Percentiles rank a stretch among this genome's conserved stretches.
Evolutionary conservation across 495 filamentous ascomycete species (phyloP).

Genomic region (Aspergillus nanangensis): DNA sequence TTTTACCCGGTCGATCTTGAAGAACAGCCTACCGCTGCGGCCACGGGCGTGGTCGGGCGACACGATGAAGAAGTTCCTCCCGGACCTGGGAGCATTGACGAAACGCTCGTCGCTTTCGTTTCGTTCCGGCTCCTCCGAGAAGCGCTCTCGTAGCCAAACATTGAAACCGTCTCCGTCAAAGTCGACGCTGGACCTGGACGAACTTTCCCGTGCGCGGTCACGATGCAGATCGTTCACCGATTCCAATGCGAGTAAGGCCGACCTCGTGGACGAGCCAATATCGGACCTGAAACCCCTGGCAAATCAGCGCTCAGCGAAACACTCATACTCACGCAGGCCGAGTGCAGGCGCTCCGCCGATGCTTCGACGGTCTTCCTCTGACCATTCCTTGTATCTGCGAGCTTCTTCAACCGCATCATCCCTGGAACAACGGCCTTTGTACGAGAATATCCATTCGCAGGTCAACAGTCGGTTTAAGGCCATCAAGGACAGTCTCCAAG

Average conservation of each 20-base stretch:
- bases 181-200: slow-evolving; percentile 11
- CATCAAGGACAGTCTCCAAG: slow-evolving; percentile 81
- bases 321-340: slow-evolving; percentile 28
- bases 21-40: slow-evolving; percentile 31
- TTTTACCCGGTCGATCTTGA: slow-evolving; percentile 38
- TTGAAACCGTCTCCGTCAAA: slow-evolving; percentile 15
- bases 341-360: slow-evolving; percentile 26
- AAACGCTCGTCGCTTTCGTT: slow-evolving; percentile 47
- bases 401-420: slow-evolving; percentile 73
- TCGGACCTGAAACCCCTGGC: slow-evolving; percentile 27
- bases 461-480: slow-evolving; percentile 88
- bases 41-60: slow-evolving; percentile 41
- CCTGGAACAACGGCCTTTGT: slow-evolving; percentile 80
- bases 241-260: slow-evolving; percentile 1
- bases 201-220: background rate
- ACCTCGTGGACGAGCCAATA: slow-evolving; percentile 14
- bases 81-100: slow-evolving; percentile 37
- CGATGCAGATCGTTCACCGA: slow-evolving; percentile 8
- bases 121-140: slow-evolving; percentile 25
- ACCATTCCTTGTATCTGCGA: slow-evolving; percentile 64
- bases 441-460: slow-evolving; percentile 67
- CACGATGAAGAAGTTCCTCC: slow-evolving; percentile 34
- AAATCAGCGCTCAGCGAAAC: slow-evolving; percentile 26
- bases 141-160: slow-evolving; percentile 27
- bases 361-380: slow-evolving; percentile 64